Evolutionary conservation across 495 filamentous ascomycete species (phyloP).

Genomic region (Gamarada debralockiae): DNA sequence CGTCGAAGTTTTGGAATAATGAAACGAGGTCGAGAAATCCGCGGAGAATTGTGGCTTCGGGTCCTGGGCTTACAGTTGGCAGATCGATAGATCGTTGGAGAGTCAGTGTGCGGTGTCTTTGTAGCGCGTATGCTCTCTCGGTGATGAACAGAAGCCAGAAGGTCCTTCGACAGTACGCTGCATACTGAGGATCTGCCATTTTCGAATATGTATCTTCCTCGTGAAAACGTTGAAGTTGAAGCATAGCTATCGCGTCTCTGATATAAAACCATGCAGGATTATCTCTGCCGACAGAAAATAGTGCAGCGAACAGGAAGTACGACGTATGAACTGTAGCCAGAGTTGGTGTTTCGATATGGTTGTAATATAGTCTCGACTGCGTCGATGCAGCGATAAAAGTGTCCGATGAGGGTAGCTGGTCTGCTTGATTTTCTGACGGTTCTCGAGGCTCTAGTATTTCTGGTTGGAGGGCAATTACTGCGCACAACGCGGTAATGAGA

Average conservation of each 20-base stretch:
- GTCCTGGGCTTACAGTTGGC: conserved; percentile 4
- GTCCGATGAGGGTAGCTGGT: not conserved
- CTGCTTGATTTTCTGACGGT: too few relatives aligned
- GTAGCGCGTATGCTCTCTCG: conserved; percentile 21
- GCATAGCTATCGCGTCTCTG: conserved; percentile 20
- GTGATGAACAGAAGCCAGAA: conserved; percentile 25
- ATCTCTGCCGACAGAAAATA: conserved; percentile 12
- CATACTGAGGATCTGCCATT: not conserved
- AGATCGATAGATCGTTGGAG: conserved; percentile 17
- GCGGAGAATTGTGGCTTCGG: conserved; percentile 7
- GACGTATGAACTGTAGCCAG: conserved; percentile 23
- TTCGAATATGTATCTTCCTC: conserved; percentile 14
- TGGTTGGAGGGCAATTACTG: conserved; percentile 2
- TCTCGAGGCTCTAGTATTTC: conserved; percentile 4
- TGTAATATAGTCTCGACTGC: conserved; percentile 2
- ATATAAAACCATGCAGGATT: conserved; percentile 20
- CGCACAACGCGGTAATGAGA: conserved; percentile 14
- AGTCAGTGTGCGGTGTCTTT: conserved; percentile 15
- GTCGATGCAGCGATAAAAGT: conserved; percentile 6
- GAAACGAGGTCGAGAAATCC: conserved; percentile 15
- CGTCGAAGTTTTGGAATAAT: conserved; percentile 16
- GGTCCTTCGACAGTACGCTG: conserved; percentile 9
- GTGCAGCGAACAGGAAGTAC: conserved; percentile 30
- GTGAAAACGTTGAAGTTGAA: conserved; percentile 16
- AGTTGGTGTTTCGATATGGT: conserved; percentile 7